These are phyloP conservation scores for Chlorella sp. DNA, from an alignment of 139 green algal genomes.

Conservation along the genomic window DNA sequence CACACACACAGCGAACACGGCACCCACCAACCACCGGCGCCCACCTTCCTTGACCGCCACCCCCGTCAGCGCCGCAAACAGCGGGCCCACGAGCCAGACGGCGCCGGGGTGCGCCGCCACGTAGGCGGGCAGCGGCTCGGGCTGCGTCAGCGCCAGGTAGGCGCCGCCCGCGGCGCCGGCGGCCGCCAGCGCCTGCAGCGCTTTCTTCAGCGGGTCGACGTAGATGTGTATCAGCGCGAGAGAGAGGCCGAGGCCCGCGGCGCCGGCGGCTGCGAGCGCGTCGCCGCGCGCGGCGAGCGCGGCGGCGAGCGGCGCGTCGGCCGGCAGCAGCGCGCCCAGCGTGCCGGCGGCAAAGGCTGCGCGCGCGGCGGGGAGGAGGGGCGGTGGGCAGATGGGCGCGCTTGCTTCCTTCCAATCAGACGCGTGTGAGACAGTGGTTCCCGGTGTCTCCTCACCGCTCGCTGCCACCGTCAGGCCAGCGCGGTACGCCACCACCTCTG, in stretches of 20 bases:
- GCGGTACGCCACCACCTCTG: too few species aligned
- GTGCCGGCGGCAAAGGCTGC: constrained; percentile 15
- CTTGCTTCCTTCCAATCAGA: too few species aligned
- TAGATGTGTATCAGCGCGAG: constrained; percentile 94
- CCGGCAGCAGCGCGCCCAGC: background rate
- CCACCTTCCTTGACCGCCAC: constrained; percentile 85
- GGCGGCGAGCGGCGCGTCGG: background rate
- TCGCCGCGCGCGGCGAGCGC: background rate
- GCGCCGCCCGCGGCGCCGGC: constrained; percentile 55
- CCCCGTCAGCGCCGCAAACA: constrained; percentile 90
- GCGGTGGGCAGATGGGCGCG: too few species aligned
- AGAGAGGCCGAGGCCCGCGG: constrained; percentile 65
- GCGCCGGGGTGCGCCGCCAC: constrained; percentile 68
- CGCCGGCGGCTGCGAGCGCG: constrained; percentile 42
- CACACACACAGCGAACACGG: background rate
- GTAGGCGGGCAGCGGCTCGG: constrained; percentile 51
- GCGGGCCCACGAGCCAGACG: constrained; percentile 88
- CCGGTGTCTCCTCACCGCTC: too few species aligned
- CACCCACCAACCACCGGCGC: background rate
- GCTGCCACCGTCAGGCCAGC: too few species aligned
- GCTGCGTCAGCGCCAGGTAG: constrained; percentile 57
- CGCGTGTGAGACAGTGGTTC: too few species aligned
- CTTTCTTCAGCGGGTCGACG: constrained; percentile 74
- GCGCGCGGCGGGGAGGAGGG: background rate
- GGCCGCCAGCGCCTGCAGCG: constrained; percentile 71